Evolutionary conservation across 805 yeast species (phyloP), one percentile per base, ranked within the genome.

Genomic region (Zygoascus bituminiphila): DNA sequence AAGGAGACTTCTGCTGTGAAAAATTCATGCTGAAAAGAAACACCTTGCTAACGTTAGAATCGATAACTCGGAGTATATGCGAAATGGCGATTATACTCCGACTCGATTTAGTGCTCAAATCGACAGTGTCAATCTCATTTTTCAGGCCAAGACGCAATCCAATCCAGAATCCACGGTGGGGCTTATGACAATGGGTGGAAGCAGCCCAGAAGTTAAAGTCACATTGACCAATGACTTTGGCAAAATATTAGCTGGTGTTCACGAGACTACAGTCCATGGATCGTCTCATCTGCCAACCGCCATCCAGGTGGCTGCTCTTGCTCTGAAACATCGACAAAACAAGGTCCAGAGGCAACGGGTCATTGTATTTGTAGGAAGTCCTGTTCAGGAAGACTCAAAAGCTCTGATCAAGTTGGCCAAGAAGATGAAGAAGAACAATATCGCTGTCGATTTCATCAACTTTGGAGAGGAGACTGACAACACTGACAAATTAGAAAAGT

Each of bases 101-200:
- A 82, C 89, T 14, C 76, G 98, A 60, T 89, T 81, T 63, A 94
- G 85, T 54, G 96, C 98, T 1, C 96, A 93, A 67, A 72, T 85
- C 52, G 95, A 93, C 54, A 81, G 96, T 8, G 88, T 89, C 24
- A 93, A 88, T 57, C 73, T 81, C 57, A 79, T 93, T 41, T 94
- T 93, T 71, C 83, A 84, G 54, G 79, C 85, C 54, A 91, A 93
- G 68, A 79, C 87, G 53, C 82, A 83, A 62, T 72, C 88, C 45
- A 93, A 94, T 65, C 97, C 98, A 5, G 98, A 93, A 66, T 87
- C 79, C 67, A 84, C 96, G 1, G 96, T 91, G 29, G 98, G 98
- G 1, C 70, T 93, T 48, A 75, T 93, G 71, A 80, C 96, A 15
- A 80, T 84, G 71, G 94, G 93, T 4, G 98, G 97, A 23, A 72